These are phyloP conservation scores for Polysphondylium violaceum DNA, from an alignment of 78 protist species.

Conservation along the genomic window DNA sequence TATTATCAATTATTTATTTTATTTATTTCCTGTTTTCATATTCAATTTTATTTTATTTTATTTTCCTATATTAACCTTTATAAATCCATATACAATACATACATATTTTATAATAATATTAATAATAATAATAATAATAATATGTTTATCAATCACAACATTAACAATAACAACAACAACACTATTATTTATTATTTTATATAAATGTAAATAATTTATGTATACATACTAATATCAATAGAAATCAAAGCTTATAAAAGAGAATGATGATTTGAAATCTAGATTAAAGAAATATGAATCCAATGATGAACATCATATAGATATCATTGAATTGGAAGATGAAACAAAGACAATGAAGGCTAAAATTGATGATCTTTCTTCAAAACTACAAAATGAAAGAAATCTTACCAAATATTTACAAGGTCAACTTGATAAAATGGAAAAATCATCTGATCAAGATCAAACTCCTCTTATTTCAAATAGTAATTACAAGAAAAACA, in stretches of 20 bases:
- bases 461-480: slow-evolving; percentile 32
- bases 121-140: no score
- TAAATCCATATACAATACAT: no score
- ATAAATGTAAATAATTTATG: not conserved
- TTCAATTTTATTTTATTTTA: no score
- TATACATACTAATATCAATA: slow-evolving; percentile 1
- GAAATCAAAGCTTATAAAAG: slow-evolving; percentile 37
- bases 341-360: slow-evolving; percentile 38
- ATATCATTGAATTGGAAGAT: slow-evolving; percentile 54
- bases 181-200: not conserved
- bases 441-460: slow-evolving; percentile 6
- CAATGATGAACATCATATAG: slow-evolving; percentile 1
- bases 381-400: slow-evolving; percentile 29
- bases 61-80: no score
- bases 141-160: not conserved
- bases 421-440: slow-evolving; percentile 7
- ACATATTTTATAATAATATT: not conserved
- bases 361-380: slow-evolving; percentile 34
- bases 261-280: slow-evolving; percentile 43
- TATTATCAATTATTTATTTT: not conserved
- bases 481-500: not conserved
- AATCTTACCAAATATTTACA: slow-evolving; percentile 41
- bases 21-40: not conserved
- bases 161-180: not conserved
- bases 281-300: slow-evolving; percentile 40